Percentiles rank a stretch among this genome's conserved stretches.
phyloP scores from a whole-genome alignment of 352 stramenopile genomes.

The Phytophthora pini region DNA sequence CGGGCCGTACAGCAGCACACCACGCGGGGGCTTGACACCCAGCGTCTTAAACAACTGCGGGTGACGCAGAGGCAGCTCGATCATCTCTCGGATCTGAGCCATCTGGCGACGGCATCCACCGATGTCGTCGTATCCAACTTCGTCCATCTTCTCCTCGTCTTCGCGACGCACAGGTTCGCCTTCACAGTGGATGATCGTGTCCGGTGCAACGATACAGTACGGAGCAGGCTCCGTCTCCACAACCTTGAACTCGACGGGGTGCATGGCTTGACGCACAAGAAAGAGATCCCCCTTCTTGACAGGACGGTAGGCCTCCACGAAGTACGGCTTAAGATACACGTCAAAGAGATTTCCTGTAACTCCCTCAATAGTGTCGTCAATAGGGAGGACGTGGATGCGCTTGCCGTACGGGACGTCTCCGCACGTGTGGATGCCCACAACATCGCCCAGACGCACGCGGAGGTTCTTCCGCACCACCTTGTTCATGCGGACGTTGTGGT shows the following conservation, averaged over 20 bases:
- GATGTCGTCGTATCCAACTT: slow-evolving; percentile 99
- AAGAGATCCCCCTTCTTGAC: slow-evolving; percentile 99
- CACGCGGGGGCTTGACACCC: slow-evolving; percentile 98
- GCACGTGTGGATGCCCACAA: slow-evolving; percentile 97
- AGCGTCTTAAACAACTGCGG: slow-evolving; percentile 99
- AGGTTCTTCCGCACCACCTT: slow-evolving; percentile 99
- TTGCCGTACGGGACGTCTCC: slow-evolving; percentile 99
- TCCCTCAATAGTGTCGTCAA: slow-evolving; percentile 99
- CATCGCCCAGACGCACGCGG: slow-evolving; percentile 96
- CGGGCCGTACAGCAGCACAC: slow-evolving; percentile 99
- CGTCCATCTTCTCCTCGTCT: slow-evolving; percentile 99
- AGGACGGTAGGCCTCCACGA: slow-evolving; percentile 98
- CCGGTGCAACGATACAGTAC: slow-evolving; percentile 98
- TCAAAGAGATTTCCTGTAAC: slow-evolving; percentile 99
- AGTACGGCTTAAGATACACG: slow-evolving; percentile 99
- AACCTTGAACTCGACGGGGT: slow-evolving; percentile 99
- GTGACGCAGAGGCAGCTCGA: slow-evolving; percentile 98
- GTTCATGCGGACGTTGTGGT: slow-evolving; percentile 99
- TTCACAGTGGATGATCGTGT: slow-evolving; percentile 99
- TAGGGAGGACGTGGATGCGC: slow-evolving; percentile 97
- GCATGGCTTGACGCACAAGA: slow-evolving; percentile 98
- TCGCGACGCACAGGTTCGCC: slow-evolving; percentile 98
- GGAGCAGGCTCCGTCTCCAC: slow-evolving; percentile 98
- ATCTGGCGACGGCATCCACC: slow-evolving; percentile 98
- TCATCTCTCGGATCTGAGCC: slow-evolving; percentile 99